Evolutionary conservation across 2,329 filamentous ascomycete species (phyloP).

Genomic region (Celoporthe dispersa): DNA sequence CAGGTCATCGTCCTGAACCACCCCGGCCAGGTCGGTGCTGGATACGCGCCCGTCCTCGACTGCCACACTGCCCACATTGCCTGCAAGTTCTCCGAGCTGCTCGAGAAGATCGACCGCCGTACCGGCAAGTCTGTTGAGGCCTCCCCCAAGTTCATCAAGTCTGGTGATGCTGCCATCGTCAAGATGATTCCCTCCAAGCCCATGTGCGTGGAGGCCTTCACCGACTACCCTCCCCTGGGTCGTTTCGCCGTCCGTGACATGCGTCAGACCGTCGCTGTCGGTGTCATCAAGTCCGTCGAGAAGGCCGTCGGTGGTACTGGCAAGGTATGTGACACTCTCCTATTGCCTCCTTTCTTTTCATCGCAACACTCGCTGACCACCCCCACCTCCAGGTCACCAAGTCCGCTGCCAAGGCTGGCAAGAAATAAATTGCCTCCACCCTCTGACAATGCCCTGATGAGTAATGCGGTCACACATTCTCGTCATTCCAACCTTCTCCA

Average conservation of each 20-base stretch:
- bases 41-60: conserved; percentile 98
- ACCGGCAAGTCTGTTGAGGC: conserved; percentile 96
- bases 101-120: conserved; percentile 99
- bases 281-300: conserved; percentile 89
- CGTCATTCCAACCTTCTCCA: conserved; percentile 25
- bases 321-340: conserved; percentile 49
- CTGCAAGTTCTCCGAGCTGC: conserved; percentile 99
- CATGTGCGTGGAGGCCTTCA: conserved; percentile 99
- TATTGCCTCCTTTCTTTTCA: conserved; percentile 16
- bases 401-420: conserved; percentile 73
- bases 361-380: conserved; percentile 36
- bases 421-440: conserved; percentile 64
- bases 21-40: conserved; percentile 98
- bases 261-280: conserved; percentile 86
- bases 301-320: conserved; percentile 61
- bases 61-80: conserved; percentile 99
- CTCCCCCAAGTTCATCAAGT: conserved; percentile 99
- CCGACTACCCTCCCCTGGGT: conserved; percentile 98
- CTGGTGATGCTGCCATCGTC: conserved; percentile 99
- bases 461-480: conserved; percentile 24
- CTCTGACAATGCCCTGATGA: conserved; percentile 25
- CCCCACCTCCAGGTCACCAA: conserved; percentile 56
- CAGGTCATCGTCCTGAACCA: conserved; percentile 99
- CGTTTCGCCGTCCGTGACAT: conserved; percentile 99
- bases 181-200: conserved; percentile 99